Base-by-base conservation (phyloP, 176 grass and related monocot species). In the Ampelocalamus luodianensis region DNA sequence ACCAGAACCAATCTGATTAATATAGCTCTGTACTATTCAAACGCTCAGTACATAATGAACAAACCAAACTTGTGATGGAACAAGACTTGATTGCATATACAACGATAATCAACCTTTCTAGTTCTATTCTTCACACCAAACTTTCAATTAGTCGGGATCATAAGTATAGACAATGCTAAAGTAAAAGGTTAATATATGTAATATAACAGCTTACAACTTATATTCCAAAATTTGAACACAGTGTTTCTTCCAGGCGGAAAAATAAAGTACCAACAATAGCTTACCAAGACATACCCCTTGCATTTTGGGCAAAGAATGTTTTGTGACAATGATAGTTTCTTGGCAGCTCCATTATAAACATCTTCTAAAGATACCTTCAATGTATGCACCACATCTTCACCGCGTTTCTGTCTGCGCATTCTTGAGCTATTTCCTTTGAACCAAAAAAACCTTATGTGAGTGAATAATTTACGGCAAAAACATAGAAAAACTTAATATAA, bases 281-380 rank as follows among this genome's bases (percentile, higher is more conserved):
- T 16, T 22, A 14, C 8, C 56, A 70, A 81, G 37, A 60, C 83
- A 85, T 93, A 95, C 93, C 90, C 90, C 78, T 87, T 93, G 88
- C 93, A 96, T 61, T 93, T 96, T 61, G 63, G 82, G 62, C 93
- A 96, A 18, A 93, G 56, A 34, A 93, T 89, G 71, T 93, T 96
- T 72, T 83, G 82, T 83, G 88, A 91, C 29, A 93, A 81, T 1
- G 88, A 93, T 78, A 91, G 73, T 79, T 85, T 96, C 88, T 93
- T 93, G 29, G 80, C 78, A 86, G 90, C 78, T 12, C 93, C 86
- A 76, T 89, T 96, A 59, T 89, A 96, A 7, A 91, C 68, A 70
- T 96, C 93, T 82, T 91, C 91, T 85, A 93, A 83, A 63, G 93
- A 87, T 20, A 95, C 86, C 71, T 96, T 93, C 39, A 93, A 48